Evolutionary conservation across 2,329 filamentous ascomycete species (phyloP), one percentile per base, ranked within the genome.

Genomic region (Annulohypoxylon truncatum): DNA sequence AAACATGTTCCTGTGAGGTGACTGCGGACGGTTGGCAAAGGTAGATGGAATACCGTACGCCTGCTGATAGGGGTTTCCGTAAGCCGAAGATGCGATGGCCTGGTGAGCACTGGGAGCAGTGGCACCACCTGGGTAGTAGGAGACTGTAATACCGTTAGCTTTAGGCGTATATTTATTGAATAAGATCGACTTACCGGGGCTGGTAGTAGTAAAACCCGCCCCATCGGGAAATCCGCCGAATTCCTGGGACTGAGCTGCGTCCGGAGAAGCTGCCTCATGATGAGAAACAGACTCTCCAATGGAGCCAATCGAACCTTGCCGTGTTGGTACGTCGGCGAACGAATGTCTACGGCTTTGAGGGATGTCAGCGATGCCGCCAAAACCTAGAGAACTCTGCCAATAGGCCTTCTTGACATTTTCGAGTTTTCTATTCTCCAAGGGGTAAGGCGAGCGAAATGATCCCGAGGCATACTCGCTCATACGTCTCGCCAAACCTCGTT

Each of bases 281-380:
- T 81, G 73, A 3, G 82, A 77, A 38, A 80, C 78, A 50, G 82
- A 77, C 71, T 90, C 88, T 51, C 82, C 83, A 55, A 88, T 80
- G 26, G 88, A 90, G 71, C 86, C 85, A 68, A 90, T 86, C 2
- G 88, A 90, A 1, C 83, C 85, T 70, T 90, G 88, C 12, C 89
- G 84, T 24, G 87, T 89, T 26, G 86, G 88, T 73, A 90, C 84
- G 72, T 89, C 89, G 54, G 89, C 92, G 75, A 96, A 93, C 1
- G 92, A 95, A 77, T 95, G 92, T 26, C 92, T 88, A 64, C 92
- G 87, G 72, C 91, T 93, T 73, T 94, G 91, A 10, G 90, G 87
- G 28, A 88, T 82, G 66, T 92, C 90, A 3, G 82, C 83, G 22
- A 87, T 70, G 13, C 85, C 83, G 46, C 86, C 85, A 75, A 92